A percentile compares a stretch with the other conserved stretches of the same genome.
Conservation (phyloP, 768 basidiomycete genomes). For the Gyrodon lividus region DNA sequence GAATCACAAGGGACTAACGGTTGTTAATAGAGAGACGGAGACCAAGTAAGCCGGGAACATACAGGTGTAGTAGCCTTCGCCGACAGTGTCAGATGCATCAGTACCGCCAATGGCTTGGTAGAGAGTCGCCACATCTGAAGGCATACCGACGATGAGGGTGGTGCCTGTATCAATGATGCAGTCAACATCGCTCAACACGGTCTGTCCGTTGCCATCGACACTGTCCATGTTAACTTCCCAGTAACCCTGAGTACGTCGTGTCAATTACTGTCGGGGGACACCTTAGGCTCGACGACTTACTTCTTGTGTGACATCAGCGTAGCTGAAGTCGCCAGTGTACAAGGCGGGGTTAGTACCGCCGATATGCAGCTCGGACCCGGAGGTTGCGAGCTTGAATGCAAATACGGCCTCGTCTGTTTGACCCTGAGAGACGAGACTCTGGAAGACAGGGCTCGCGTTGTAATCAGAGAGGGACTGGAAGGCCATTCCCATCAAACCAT, state of each 20-base stretch:
- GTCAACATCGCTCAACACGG: conserved; percentile 6
- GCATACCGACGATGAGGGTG: conserved; percentile 9
- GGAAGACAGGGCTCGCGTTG: conserved; percentile 35
- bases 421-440: conserved; percentile 40
- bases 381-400: conserved; percentile 44
- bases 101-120: conserved; percentile 26
- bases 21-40: not conserved
- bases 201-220: not conserved
- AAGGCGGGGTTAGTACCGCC: conserved; percentile 47
- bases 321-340: conserved; percentile 46
- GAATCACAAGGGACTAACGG: conserved; percentile 30
- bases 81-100: conserved; percentile 15
- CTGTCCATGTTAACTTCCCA: conserved; percentile 20
- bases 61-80: conserved; percentile 35
- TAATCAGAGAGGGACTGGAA: conserved; percentile 40
- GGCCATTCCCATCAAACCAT: conserved; percentile 40
- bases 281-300: conserved; percentile 7
- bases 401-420: conserved; percentile 36
- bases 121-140: conserved; percentile 14
- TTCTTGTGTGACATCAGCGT: conserved; percentile 10
- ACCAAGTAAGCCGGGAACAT: conserved; percentile 10
- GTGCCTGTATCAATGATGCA: conserved; percentile 24
- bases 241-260: conserved; percentile 8
- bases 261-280: not conserved
- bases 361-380: conserved; percentile 46